A percentile compares a stretch with the other conserved stretches of the same genome.
phyloP scores from a whole-genome alignment of 202 grass and related monocot species.

The Digitaria exilis region DNA sequence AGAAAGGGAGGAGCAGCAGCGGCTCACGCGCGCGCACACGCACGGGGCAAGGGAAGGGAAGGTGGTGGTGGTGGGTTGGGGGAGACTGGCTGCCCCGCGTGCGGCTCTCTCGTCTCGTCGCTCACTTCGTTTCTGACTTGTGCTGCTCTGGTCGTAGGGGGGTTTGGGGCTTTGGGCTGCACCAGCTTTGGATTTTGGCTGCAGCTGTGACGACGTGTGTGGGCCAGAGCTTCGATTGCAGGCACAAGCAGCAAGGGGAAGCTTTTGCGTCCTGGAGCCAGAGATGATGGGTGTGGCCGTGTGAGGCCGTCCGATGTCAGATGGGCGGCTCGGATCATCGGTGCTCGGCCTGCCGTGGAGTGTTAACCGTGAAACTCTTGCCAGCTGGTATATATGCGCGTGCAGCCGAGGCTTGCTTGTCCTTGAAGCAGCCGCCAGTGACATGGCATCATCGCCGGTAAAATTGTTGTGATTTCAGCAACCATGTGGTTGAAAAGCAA shows the following conservation, averaged over 20 bases:
- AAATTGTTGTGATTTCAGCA: neutral
- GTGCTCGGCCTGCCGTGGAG: neutral
- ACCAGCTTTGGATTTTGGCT: neutral
- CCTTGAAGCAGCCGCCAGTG: neutral
- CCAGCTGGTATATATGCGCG: neutral
- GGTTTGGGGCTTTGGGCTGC: slow-evolving; percentile 43
- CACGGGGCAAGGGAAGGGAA: neutral
- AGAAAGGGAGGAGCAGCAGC: slow-evolving; percentile 1
- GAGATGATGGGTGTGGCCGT: too few relatives aligned
- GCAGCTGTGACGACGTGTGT: slow-evolving; percentile 38
- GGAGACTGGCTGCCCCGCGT: neutral
- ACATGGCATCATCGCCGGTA: neutral
- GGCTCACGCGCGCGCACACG: slow-evolving; percentile 38
- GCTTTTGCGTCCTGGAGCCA: slow-evolving; percentile 9
- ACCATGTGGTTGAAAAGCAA: neutral
- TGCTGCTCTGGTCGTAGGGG: slow-evolving; percentile 21
- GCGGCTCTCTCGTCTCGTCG: neutral
- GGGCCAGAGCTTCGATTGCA: slow-evolving; percentile 11
- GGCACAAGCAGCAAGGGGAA: neutral
- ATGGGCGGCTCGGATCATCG: slow-evolving; percentile 9
- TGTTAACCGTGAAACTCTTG: neutral
- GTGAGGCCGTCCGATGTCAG: neutral
- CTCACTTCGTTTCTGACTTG: slow-evolving; percentile 9
- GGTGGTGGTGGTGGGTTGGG: neutral
- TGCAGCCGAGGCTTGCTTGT: neutral